Evolutionary conservation across 192 early-diverging fungal genomes (phyloP), one percentile per base, ranked within the genome.

Genomic region (Mortierella alpina): DNA sequence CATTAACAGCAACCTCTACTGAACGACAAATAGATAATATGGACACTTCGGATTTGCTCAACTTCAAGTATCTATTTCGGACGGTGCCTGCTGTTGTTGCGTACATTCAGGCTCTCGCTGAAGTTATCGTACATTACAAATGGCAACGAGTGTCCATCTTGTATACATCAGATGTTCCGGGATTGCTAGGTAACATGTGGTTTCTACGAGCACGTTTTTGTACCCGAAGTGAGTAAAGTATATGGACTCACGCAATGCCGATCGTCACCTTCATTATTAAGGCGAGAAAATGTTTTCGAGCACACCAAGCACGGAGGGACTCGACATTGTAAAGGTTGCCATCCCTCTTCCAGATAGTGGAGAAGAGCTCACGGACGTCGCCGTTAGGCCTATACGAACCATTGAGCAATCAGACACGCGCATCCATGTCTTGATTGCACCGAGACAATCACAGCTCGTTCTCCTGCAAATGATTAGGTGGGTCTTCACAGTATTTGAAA

Each of bases 81-180:
- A 70, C 68, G 1, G 62, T 63, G 7, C 75, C 75, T 31, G 68
- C 56, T 10, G 55, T 78, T 0, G 10, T 54, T 14, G 39, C 23
- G 4, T 78, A 65, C 18, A 7, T 66, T 12, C 46, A 63, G 14
- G 49, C 63, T 31, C 22, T 78, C 1, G 40, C 39, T 6, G 31
- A 10, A 3, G 75, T 78, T 11, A 45, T 71, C 23, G 17, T 13
- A 4, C 57, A 71, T 44, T 78, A 71, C 18, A 50, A 52, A 17
- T 78, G 75, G 75, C 42, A 22, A 46, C 63, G 59, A 14, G 54
- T 78, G 4, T 71, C 75, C 11, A 44, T 78, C 18, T 5, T 78
- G 0, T 39, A 78, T 31, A 78, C 75, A 14, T 62, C 58, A 17
- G 75, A 78, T 55, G 45, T 71, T 0, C 53, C 75, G 1, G 75